A percentile compares a stretch with the other conserved stretches of the same genome.
phyloP scores from a whole-genome alignment of 352 stramenopile species.

The Bremia lactucae region DNA sequence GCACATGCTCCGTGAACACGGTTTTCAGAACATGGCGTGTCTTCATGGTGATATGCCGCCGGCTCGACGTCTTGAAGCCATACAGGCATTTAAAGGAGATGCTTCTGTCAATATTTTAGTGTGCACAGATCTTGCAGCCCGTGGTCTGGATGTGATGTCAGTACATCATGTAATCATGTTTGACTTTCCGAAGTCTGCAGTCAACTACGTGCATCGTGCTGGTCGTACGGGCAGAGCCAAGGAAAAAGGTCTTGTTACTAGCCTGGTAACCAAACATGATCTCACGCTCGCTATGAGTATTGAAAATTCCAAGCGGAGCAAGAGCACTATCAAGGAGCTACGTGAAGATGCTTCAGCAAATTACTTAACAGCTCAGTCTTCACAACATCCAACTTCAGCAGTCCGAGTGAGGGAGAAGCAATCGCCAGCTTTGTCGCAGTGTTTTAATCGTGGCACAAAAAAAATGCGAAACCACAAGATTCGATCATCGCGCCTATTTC shows the following conservation, averaged over 20 bases:
- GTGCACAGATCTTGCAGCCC: constrained; percentile 88
- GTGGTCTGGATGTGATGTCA: constrained; percentile 84
- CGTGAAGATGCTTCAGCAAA: constrained; percentile 8
- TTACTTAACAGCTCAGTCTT: not conserved
- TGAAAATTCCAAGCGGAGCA: constrained; percentile 49
- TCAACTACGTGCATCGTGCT: constrained; percentile 90
- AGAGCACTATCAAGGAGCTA: constrained; percentile 47
- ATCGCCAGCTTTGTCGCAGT: constrained; percentile 2
- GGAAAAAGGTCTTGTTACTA: constrained; percentile 52
- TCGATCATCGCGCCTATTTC: constrained; percentile 17
- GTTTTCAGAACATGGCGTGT: constrained; percentile 41
- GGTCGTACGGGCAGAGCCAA: constrained; percentile 58
- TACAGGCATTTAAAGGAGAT: constrained; percentile 42
- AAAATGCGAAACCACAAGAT: constrained; percentile 53
- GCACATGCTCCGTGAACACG: constrained; percentile 76
- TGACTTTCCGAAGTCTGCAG: constrained; percentile 87
- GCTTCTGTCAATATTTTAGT: constrained; percentile 67
- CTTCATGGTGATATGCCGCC: constrained; percentile 71
- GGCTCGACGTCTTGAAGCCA: constrained; percentile 37
- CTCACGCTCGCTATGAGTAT: constrained; percentile 48
- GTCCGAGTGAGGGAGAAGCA: constrained; percentile 8
- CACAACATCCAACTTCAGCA: constrained; percentile 3
- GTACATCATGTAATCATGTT: constrained; percentile 90
- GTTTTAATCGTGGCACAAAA: constrained; percentile 35
- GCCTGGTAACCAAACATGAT: constrained; percentile 68